Conservation (phyloP, 106 monocot genomes). For the Allium fistulosum region DNA sequence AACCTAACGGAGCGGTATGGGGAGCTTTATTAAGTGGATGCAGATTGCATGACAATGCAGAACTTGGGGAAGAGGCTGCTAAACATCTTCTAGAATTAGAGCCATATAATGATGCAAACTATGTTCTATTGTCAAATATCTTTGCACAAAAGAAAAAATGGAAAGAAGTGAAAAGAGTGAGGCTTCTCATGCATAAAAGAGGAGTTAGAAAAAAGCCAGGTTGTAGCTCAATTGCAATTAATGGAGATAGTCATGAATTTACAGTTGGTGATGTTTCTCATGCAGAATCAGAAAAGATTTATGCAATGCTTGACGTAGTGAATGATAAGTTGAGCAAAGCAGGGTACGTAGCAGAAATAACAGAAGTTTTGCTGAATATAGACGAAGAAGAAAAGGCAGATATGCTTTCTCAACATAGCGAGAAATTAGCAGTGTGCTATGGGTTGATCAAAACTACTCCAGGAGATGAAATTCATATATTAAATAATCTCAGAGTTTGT, state of each 20-base stretch:
- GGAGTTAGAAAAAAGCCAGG: constrained; percentile 21
- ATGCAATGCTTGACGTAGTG: constrained; percentile 31
- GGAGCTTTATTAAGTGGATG: constrained; percentile 32
- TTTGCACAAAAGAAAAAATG: constrained; percentile 16
- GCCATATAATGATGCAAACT: constrained; percentile 17
- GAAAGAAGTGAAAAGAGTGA: constrained; percentile 16
- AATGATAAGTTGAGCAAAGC: constrained; percentile 1
- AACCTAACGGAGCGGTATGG: constrained; percentile 28
- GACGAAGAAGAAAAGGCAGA: constrained; percentile 23
- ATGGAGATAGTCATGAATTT: constrained; percentile 51
- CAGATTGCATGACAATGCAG: constrained; percentile 16
- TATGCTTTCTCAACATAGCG: constrained; percentile 27
- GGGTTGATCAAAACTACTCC: constrained; percentile 20
- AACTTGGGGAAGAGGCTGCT: constrained; percentile 19
- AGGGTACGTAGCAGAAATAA: constrained; percentile 6
- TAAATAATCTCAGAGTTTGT: constrained; percentile 36
- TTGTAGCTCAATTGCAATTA: constrained; percentile 44
- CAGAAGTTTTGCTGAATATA: constrained; percentile 16
- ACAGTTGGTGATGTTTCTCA: constrained; percentile 34
- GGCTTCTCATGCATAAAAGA: constrained; percentile 19
- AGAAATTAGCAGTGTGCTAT: constrained; percentile 38
- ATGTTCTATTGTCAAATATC: constrained; percentile 35
- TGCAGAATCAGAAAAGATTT: constrained; percentile 31
- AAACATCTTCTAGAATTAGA: constrained; percentile 10
- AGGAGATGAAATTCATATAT: constrained; percentile 17